A percentile compares a stretch with the other conserved stretches of the same genome.
These are phyloP conservation scores for Yamadazyma taylorii DNA, from an alignment of 1,139 yeast species.

Conservation along the genomic window DNA sequence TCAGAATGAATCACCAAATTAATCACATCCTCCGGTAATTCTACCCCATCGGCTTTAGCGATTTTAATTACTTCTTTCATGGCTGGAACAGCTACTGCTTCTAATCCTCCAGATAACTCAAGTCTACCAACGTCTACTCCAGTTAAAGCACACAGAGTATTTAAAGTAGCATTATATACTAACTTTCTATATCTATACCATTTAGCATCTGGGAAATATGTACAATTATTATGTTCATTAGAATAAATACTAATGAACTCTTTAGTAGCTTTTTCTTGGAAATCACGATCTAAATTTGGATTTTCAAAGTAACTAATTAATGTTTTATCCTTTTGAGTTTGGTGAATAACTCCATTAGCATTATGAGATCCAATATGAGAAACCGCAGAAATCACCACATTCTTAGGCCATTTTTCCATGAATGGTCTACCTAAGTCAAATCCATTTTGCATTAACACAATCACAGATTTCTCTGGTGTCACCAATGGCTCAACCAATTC, in stretches of 20 bases:
- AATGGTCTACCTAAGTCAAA: constrained; percentile 20
- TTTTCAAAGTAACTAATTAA: constrained; percentile 18
- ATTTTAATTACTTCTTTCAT: constrained; percentile 22
- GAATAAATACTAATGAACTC: constrained; percentile 26
- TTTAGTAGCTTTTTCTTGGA: constrained; percentile 6
- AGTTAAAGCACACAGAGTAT: constrained; percentile 34
- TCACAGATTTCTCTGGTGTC: constrained; percentile 18
- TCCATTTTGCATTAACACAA: constrained; percentile 33
- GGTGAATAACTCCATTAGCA: constrained; percentile 18
- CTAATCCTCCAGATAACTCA: constrained; percentile 6
- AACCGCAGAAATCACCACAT: constrained; percentile 24
- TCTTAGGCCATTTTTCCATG: constrained; percentile 20
- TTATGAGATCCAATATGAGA: constrained; percentile 28
- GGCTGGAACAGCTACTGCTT: constrained; percentile 18
- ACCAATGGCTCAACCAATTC: constrained; percentile 6
- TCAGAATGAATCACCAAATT: constrained; percentile 19
- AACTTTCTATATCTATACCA: constrained; percentile 33
- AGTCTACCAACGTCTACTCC: constrained; percentile 29
- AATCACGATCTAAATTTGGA: constrained; percentile 4
- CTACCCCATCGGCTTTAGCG: constrained; percentile 24
- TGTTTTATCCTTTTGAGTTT: constrained; percentile 34
- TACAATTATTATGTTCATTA: constrained; percentile 15
- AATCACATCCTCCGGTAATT: constrained; percentile 12
- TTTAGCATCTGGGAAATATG: constrained; percentile 20
- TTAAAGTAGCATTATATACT: constrained; percentile 34